phyloP scores from a whole-genome alignment of 2,329 filamentous ascomycete species.

The Paracamarosporium sp. region DNA sequence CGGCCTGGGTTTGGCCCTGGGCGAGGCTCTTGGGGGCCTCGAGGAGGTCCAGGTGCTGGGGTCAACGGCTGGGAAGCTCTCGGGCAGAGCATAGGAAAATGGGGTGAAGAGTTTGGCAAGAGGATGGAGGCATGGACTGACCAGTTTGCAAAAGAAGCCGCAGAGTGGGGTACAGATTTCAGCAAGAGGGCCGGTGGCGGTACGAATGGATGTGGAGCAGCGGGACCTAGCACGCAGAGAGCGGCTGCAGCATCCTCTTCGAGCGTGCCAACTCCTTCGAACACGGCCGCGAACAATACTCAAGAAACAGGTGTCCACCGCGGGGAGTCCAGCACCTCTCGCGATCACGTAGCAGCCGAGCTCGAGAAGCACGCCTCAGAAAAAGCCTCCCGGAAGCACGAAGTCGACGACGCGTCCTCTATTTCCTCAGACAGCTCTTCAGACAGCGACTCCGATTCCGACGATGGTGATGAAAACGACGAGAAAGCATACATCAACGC shows the following conservation, averaged over 20 bases:
- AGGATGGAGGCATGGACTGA: constrained; percentile 37
- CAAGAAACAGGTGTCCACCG: constrained; percentile 29
- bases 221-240: background rate
- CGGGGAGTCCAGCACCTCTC: constrained; percentile 10
- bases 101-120: constrained; percentile 43
- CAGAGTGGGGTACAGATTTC: constrained; percentile 19
- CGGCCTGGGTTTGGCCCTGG: background rate
- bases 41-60: constrained; percentile 5
- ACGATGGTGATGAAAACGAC: constrained; percentile 18
- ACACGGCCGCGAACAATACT: background rate
- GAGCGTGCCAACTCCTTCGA: background rate
- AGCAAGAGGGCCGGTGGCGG: background rate
- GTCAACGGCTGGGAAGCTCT: constrained; percentile 20
- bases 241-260: background rate
- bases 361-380: constrained; percentile 6
- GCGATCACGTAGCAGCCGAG: background rate
- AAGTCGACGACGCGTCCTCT: constrained; percentile 27
- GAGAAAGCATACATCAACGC: background rate
- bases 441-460: constrained; percentile 14
- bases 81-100: constrained; percentile 28
- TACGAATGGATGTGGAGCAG: background rate
- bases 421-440: constrained; percentile 30
- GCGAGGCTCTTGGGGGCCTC: background rate
- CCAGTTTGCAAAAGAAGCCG: constrained; percentile 35
- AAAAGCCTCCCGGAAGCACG: constrained; percentile 16